Base-by-base conservation (phyloP, 768 basidiomycete genomes). In the Leccinum variicolor region DNA sequence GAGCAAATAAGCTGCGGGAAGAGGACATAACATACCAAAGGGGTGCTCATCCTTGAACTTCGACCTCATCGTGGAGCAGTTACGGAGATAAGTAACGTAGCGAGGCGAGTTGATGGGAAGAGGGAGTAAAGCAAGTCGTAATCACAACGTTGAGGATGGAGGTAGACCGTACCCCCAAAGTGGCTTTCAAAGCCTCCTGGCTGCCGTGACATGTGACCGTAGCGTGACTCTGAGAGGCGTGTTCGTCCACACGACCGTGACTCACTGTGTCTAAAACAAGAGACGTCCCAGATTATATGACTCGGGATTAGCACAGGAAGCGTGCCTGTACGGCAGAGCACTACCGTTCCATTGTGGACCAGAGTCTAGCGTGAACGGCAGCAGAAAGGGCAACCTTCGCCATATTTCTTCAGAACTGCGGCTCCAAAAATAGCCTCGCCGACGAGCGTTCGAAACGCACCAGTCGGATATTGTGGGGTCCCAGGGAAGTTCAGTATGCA, bases 41-140 rank as follows among this genome's bases (percentile, higher is more conserved):
- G 93, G 93, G 75, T 99, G 96, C 77, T 98, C 96, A 77, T 98
- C 96, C 86, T 94, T 95, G 81, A 95, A 95, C 78, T 94, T 94
- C 71, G 92, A 93, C 75, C 91, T 85, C 91, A 93, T 93, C 58
- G 78, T 67, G 56, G 6, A 52, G 31, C 11, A 50, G 57, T 61
- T 53, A 48, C 19, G n/a, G 46, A 55, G 21, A 8, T 26, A 51
- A 52, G 34, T 55, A 28, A 47, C 19, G 61, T 55, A 45, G 46
- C 28, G 47, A 52, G n/a, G 48, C 51, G 39, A 50, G 53, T 26
- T 58, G 54, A 54, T 34, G 19, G 49, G 17, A 50, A 57, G 52
- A 58, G 47, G 59, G 57, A 50, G 54, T 43, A 34, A 56, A 49
- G 55, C 54, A 50, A 55, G 59, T 64, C 47, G 65, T 63, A 57